A percentile compares a stretch with the other conserved stretches of the same genome.
Conservation (phyloP, 1,139 yeast species). For the Magnusiomyces fungicola region DNA sequence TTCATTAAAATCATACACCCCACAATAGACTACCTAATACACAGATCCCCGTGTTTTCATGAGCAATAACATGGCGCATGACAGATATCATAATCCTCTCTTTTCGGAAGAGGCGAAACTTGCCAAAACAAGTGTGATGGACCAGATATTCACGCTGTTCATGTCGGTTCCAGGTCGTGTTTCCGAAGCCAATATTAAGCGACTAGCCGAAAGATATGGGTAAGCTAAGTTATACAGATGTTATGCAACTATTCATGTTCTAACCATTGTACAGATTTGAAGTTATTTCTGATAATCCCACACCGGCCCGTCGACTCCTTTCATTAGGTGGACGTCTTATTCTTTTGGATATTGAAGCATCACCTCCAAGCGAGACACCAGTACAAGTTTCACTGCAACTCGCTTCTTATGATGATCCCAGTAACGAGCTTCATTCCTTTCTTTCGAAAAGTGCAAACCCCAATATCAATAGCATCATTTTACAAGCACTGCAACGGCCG, state of each 20-base stretch:
- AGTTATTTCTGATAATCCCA: slow-evolving; percentile 29
- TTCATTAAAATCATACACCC: too few species aligned
- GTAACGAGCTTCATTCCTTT: slow-evolving; percentile 23
- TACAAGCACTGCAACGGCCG: slow-evolving; percentile 25
- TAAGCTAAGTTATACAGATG: slow-evolving; percentile 6
- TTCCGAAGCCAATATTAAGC: slow-evolving; percentile 28
- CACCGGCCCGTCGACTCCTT: slow-evolving; percentile 25
- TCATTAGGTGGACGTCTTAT: slow-evolving; percentile 33
- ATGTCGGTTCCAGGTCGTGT: slow-evolving; percentile 30
- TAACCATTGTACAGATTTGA: slow-evolving; percentile 24
- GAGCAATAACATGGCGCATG: neutral
- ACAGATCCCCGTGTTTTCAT: too few species aligned
- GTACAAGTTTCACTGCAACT: slow-evolving; percentile 24
- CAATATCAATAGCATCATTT: slow-evolving; percentile 23
- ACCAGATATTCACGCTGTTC: slow-evolving; percentile 24
- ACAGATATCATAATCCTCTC: slow-evolving; percentile 2
- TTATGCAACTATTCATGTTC: neutral
- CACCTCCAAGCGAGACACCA: slow-evolving; percentile 15
- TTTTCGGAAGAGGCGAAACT: neutral
- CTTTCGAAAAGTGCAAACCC: slow-evolving; percentile 24
- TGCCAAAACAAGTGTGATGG: slow-evolving; percentile 16
- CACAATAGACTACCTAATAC: too few species aligned
- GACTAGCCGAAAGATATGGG: slow-evolving; percentile 25
- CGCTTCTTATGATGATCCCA: slow-evolving; percentile 26
- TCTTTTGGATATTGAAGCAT: slow-evolving; percentile 23